phyloP scores from a whole-genome alignment of 2,329 filamentous ascomycete species.

The Botrytis squamosa region DNA sequence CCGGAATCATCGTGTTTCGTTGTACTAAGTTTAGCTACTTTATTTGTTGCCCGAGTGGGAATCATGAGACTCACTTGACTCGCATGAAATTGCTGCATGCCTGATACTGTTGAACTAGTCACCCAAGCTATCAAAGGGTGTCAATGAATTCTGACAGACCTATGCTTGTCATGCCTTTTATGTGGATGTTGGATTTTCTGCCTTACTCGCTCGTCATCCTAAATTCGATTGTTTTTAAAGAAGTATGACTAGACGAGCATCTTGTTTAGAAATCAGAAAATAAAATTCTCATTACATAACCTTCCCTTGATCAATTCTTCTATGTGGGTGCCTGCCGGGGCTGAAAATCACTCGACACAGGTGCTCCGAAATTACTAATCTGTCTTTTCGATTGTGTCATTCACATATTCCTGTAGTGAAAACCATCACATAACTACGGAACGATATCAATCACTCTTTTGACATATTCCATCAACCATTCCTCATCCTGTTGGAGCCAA shows the following conservation, averaged over 20 bases:
- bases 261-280: too few species aligned
- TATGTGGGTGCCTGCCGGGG: background rate
- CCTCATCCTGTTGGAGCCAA: background rate
- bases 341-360: background rate
- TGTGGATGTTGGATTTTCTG: background rate
- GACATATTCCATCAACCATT: background rate
- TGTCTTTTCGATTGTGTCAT: too few species aligned
- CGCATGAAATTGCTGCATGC: background rate
- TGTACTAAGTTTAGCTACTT: background rate
- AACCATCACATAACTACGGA: background rate
- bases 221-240: background rate
- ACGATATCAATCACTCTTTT: background rate
- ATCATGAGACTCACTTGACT: slow-evolving; percentile 8
- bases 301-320: background rate
- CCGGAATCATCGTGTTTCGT: slow-evolving; percentile 11
- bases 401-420: too few species aligned
- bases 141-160: background rate
- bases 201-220: background rate
- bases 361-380: background rate
- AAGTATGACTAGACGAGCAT: background rate
- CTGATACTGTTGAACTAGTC: background rate
- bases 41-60: background rate
- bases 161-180: background rate
- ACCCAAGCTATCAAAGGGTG: background rate
- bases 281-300: background rate